Evolutionary conservation across 768 basidiomycete genomes (phyloP).

Genomic region (Asterophora parasitica): DNA sequence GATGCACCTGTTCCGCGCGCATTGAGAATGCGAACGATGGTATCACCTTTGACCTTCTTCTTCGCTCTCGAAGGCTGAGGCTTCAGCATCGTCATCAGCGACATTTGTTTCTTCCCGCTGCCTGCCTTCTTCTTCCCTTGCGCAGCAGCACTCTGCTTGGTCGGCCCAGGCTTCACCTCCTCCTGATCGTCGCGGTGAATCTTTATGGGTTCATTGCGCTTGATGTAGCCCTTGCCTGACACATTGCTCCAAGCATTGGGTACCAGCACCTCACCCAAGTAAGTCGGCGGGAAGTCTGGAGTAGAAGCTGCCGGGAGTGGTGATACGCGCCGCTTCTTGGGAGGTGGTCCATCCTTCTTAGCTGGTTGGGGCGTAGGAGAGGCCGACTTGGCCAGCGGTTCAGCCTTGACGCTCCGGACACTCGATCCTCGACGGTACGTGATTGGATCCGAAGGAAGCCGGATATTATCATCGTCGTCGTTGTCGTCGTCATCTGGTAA

Average conservation of each 20-base stretch:
- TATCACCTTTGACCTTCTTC: constrained; percentile 57
- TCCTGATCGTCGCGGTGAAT: constrained; percentile 52
- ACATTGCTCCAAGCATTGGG: constrained; percentile 78
- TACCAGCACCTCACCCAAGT: constrained; percentile 65
- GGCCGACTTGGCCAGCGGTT: constrained; percentile 13
- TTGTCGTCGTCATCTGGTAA: constrained; percentile 12
- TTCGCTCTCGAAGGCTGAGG: constrained; percentile 46
- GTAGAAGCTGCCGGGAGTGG: constrained; percentile 17
- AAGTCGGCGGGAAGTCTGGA: constrained; percentile 30
- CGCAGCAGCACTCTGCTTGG: constrained; percentile 25
- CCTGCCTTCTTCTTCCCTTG: constrained; percentile 32
- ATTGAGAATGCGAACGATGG: constrained; percentile 65
- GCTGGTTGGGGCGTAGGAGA: constrained; percentile 8
- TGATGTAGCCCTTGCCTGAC: constrained; percentile 67
- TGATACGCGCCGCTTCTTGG: constrained; percentile 52
- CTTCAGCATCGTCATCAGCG: constrained; percentile 64
- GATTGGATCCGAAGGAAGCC: constrained; percentile 22
- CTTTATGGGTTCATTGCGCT: constrained; percentile 52
- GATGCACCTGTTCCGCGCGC: constrained; percentile 54
- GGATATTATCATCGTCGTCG: constrained; percentile 15
- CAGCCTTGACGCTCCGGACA: constrained; percentile 31
- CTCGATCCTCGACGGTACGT: constrained; percentile 35
- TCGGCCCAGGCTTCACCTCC: constrained; percentile 24
- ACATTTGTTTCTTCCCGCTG: constrained; percentile 57
- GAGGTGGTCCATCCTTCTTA: constrained; percentile 25